A percentile compares a stretch with the other conserved stretches of the same genome.
Evolutionary conservation across 164 flowering plant genomes (phyloP).

Genomic region (Saururus chinensis): DNA sequence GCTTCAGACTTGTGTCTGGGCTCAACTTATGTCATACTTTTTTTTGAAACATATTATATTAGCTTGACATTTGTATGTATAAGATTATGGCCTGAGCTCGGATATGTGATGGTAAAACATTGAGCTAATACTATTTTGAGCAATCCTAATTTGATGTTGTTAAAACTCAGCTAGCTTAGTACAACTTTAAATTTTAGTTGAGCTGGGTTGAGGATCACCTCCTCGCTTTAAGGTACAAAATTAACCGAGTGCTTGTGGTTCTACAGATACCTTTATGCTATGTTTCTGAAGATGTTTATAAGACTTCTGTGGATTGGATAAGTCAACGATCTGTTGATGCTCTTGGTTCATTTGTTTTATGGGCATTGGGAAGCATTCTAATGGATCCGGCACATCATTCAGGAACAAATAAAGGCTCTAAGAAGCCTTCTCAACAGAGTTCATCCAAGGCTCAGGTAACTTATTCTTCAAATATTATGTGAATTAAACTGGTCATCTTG

Average conservation of each 20-base stretch:
- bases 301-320: conserved; percentile 84
- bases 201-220: not conserved
- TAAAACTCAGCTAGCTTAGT: no score
- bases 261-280: conserved; percentile 64
- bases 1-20: no score
- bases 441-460: conserved; percentile 81
- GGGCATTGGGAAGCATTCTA: conserved; percentile 64
- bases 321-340: conserved; percentile 48
- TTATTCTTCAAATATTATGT: not conserved
- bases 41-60: no score
- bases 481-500: no score
- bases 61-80: no score
- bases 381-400: conserved; percentile 58
- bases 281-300: conserved; percentile 72
- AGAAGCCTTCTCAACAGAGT: conserved; percentile 46
- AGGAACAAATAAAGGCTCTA: conserved; percentile 50
- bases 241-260: not conserved
- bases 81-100: no score
- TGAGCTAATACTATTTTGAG: no score
- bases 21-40: no score
- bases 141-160: no score
- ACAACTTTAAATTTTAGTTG: not conserved
- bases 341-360: conserved; percentile 54
- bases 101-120: no score
- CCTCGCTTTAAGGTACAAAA: no score